Evolutionary conservation across 2,329 filamentous ascomycete species (phyloP).

Genomic region (Pseudogymnoascus sp.): DNA sequence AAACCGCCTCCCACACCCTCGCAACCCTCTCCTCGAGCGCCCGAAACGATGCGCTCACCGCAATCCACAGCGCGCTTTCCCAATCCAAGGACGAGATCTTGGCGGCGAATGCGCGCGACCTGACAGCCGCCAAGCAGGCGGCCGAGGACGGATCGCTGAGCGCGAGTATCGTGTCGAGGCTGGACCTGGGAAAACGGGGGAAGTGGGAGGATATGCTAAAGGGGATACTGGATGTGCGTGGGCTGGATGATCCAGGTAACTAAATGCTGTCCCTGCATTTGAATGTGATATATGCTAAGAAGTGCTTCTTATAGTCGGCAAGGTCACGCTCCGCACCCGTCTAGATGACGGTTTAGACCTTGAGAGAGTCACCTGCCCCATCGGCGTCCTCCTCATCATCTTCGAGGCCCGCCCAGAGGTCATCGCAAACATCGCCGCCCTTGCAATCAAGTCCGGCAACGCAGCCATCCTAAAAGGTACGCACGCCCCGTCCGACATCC

Average conservation of each 20-base stretch:
- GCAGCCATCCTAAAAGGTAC: slow-evolving; percentile 86
- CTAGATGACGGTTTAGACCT: slow-evolving; percentile 80
- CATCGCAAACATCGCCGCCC: slow-evolving; percentile 92
- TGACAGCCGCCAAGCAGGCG: slow-evolving; percentile 64
- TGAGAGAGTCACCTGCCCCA: slow-evolving; percentile 85
- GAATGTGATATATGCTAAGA: slow-evolving; percentile 12
- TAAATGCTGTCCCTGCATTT: background rate
- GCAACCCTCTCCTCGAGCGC: slow-evolving; percentile 67
- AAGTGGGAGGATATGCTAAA: slow-evolving; percentile 98
- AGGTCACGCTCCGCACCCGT: slow-evolving; percentile 70
- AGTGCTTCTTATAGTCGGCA: slow-evolving; percentile 54
- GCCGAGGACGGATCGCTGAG: slow-evolving; percentile 68
- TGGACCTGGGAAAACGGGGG: slow-evolving; percentile 76
- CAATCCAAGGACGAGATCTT: slow-evolving; percentile 67
- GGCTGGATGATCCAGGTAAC: slow-evolving; percentile 74
- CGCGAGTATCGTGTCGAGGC: slow-evolving; percentile 73
- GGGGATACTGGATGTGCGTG: slow-evolving; percentile 81
- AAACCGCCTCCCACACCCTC: slow-evolving; percentile 71
- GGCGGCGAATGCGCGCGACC: slow-evolving; percentile 75
- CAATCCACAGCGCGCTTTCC: slow-evolving; percentile 70
- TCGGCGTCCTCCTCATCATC: slow-evolving; percentile 95
- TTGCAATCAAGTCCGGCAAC: slow-evolving; percentile 96
- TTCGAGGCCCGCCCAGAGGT: slow-evolving; percentile 97
- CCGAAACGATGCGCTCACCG: slow-evolving; percentile 76
- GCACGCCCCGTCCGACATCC: background rate